These are phyloP conservation scores for Microthyrium microscopicum DNA, from an alignment of 2,329 filamentous ascomycete species.

Conservation along the genomic window DNA sequence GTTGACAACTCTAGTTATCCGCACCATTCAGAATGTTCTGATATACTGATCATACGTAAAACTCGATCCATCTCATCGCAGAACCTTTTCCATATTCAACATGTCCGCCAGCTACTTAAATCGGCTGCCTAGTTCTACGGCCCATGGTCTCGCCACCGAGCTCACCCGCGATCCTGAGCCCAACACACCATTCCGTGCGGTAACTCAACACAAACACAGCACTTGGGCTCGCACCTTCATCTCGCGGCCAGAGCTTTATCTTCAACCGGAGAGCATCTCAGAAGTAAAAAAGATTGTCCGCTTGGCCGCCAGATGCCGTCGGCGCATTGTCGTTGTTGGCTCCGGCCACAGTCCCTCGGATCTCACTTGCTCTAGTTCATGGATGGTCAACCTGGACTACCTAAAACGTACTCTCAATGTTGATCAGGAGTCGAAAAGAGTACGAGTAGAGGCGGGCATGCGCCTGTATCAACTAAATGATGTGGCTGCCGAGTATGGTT, in stretches of 20 bases:
- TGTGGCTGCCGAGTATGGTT: constrained; percentile 54
- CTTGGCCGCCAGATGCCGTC: constrained; percentile 64
- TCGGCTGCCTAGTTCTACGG: too few relatives aligned
- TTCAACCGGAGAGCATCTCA: constrained; percentile 60
- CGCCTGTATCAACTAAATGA: constrained; percentile 58
- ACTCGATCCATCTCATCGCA: too few relatives aligned
- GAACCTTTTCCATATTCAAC: too few relatives aligned
- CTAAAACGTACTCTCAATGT: constrained; percentile 57
- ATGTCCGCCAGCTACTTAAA: too few relatives aligned
- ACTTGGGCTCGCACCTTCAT: constrained; percentile 90
- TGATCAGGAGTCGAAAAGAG: constrained; percentile 45
- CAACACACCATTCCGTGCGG: constrained; percentile 59
- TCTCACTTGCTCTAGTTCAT: constrained; percentile 81
- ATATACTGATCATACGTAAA: too few relatives aligned
- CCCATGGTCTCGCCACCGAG: constrained; percentile 38
- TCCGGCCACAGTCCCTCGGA: constrained; percentile 85
- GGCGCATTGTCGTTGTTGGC: constrained; percentile 72
- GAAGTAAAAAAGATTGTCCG: constrained; percentile 75
- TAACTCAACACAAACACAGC: constrained; percentile 56
- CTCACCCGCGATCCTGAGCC: constrained; percentile 39
- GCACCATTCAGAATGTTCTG: too few relatives aligned
- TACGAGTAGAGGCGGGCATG: constrained; percentile 79
- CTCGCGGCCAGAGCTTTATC: constrained; percentile 76
- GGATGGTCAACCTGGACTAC: constrained; percentile 86
- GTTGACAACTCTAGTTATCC: too few relatives aligned